These are phyloP conservation scores for Trichoderma cornu-damae DNA, from an alignment of 2,329 filamentous ascomycete genomes.

Conservation along the genomic window DNA sequence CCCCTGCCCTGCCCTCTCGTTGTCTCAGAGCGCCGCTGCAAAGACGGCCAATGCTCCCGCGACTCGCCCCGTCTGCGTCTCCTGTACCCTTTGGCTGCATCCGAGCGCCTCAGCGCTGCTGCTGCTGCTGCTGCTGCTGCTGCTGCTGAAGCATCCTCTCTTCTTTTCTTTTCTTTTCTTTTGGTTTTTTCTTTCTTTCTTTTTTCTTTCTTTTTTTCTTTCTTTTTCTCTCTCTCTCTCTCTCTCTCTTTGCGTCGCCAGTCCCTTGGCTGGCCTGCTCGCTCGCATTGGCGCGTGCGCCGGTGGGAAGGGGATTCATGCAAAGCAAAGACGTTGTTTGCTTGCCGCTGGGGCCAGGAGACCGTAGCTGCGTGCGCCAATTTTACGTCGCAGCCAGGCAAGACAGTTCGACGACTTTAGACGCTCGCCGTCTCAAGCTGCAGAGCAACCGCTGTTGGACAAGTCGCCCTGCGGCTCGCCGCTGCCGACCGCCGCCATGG, in stretches of 20 bases:
- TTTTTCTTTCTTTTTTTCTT: no score
- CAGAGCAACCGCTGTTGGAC: not conserved
- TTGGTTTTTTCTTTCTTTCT: no score
- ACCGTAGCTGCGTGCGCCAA: slow-evolving; percentile 13
- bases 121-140: no score
- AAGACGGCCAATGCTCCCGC: slow-evolving; percentile 4
- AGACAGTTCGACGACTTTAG: slow-evolving; percentile 9
- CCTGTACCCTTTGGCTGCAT: not conserved
- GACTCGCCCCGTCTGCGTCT: not conserved
- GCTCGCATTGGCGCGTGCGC: not conserved
- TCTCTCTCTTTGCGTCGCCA: no score
- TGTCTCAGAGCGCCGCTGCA: not conserved
- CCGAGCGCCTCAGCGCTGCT: not conserved
- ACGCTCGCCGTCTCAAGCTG: slow-evolving; percentile 12
- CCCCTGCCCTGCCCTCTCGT: not conserved
- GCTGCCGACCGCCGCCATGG: slow-evolving; percentile 27
- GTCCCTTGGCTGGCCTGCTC: no score
- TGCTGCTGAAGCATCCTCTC: not conserved
- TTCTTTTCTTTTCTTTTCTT: not conserved
- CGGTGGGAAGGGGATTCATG: slow-evolving; percentile 1
- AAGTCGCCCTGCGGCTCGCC: slow-evolving; percentile 13
- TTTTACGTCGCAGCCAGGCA: slow-evolving; percentile 10
- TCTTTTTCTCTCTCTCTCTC: no score
- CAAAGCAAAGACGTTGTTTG: slow-evolving; percentile 7
- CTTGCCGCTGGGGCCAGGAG: not conserved